Evolutionary conservation across 345 rosid species (phyloP), one percentile per base, ranked within the genome.

Genomic region (Gossypium ekmanianum): DNA sequence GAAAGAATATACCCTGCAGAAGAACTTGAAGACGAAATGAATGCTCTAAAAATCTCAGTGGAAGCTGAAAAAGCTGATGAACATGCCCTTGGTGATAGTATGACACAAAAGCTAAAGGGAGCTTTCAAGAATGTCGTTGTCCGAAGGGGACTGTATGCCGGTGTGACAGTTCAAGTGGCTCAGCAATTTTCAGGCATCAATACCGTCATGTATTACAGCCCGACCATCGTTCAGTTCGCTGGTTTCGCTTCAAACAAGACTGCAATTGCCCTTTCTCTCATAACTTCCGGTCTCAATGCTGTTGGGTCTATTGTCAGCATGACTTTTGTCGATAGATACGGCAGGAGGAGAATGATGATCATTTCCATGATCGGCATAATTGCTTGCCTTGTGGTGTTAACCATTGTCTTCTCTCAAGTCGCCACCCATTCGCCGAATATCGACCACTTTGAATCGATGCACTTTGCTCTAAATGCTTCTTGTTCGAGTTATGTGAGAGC

Each of bases 141-240:
- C 17, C 76, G 98, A 20, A 85, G 95, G 72, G 98, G 87, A 71
- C 92, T 92, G 10, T 88, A 88, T 0, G 97, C 98, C 0, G 98
- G 98, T 9, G 80, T 92, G 29, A 84, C 95, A 1, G 97, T 89
- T 13, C 98, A 94, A 72, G 97, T 92, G 26, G 98, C 93, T 10
- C 97, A 94, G 74, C 98, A 94, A 68, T 91, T 92, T 68, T 93
- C 86, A 0, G 98, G 98, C 9, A 92, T 94, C 79, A 94, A 94
- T 75, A 94, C 97, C 0, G 94, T 94, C 39, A 85, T 94, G 97
- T 94, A 94, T 63, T 93, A 93, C 72, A 84, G 97, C 59, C 97
- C 98, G 0, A 79, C 97, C 1, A 95, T 93, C 1, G 96, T 95
- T 59, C 97, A 95, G 48, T 91, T 95, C 18, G 93, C 98, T 0